Base-by-base conservation (phyloP, 2,329 filamentous ascomycete species). In the Diaporthe sp. region DNA sequence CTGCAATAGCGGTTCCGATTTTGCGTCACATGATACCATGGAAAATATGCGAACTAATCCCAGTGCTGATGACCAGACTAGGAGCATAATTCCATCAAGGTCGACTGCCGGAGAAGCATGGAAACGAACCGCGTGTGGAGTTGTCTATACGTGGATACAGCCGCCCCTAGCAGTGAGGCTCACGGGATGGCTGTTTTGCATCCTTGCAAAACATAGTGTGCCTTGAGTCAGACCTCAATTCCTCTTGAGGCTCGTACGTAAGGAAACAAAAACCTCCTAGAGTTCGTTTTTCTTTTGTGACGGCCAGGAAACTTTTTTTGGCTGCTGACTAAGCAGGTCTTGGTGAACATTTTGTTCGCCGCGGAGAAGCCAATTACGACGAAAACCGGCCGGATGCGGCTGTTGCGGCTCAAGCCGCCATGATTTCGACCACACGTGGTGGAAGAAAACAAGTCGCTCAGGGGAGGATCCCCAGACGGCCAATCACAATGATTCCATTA, bases 321-420 rank as follows among this genome's bases (percentile, higher is more conserved):
- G 9, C 3, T 4, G 44, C 71, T 72, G 71, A 72, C 53, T 61
- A 51, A 72, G 49, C 42, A 17, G 4, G 1, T 22, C 1, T 13
- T 15, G 44, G 10, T 39, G 8, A 25, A 19, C 1, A 4, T 55
- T 55, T 55, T 22, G 13, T 13, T 1, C 15, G 25, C 71, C 71
- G 71, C 71, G 71, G 71, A 72, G 46, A 72, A 44, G 44, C 57
- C 37, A 49, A 62, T 44, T 28, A 10, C n/a, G 8, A 37, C 71
- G 71, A 72, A 55, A 72, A 72, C 57, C 22, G 71, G 46, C 71
- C 71, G 71, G 71, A 53, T 53, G 57, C 57, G 28, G 46, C n/a
- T 62, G 17, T 49, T 65, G 61, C 61, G 61, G 60, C 60, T 65
- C 42, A 19, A 46, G 60, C 37, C 44, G 55, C 57, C 28, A 49